Evolutionary conservation across 495 filamentous ascomycete genomes (phyloP), one percentile per base, ranked within the genome.

Genomic region (Lepidopterella palustris): DNA sequence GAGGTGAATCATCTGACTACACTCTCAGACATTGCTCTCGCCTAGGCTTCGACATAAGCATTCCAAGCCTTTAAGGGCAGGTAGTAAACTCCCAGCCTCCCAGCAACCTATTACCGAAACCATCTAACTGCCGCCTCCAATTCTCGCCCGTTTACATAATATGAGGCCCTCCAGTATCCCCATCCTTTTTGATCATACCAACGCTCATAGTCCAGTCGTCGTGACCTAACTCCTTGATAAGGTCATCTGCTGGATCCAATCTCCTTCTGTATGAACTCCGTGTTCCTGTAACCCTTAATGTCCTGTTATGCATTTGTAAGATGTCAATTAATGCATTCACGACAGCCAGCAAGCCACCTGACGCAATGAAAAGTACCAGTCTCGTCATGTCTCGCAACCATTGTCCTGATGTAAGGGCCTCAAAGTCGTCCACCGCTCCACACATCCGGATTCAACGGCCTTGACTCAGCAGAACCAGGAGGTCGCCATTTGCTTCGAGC

Each of bases 341-440:
- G 8, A 39, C 6, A 6, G 32, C 32, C 32, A 39, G 6, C 32
- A 39, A 6, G 6, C 32, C 32, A 6, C 6, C 32, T 8, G 8
- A 8, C 32, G 8, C 32, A 6, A 39, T 15, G 8, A 39, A 39
- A 8, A 39, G 15, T 15, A 6, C 32, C 32, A 39, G 15, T 15
- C 8, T 39, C 32, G 32, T 39, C 8, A 15, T 6, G 15, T 39
- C 32, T 8, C 32, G 32, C 6, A 86, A 69, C 83, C 82, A 86
- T 28, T 74, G 67, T 1, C 77, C 75, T 1, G 76, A 72, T 2
- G 81, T 85, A 55, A 85, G 76, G 32, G 80, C 79, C 56, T 82
- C 80, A 8, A 86, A 72, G 58, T 84, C 82, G 42, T 78, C 74
- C 1, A 80, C 74, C 24, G 61, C 53, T 20, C 84, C 84, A 29